Base-by-base conservation (phyloP, 805 yeast species). In the Wickerhamiella azymoides region DNA sequence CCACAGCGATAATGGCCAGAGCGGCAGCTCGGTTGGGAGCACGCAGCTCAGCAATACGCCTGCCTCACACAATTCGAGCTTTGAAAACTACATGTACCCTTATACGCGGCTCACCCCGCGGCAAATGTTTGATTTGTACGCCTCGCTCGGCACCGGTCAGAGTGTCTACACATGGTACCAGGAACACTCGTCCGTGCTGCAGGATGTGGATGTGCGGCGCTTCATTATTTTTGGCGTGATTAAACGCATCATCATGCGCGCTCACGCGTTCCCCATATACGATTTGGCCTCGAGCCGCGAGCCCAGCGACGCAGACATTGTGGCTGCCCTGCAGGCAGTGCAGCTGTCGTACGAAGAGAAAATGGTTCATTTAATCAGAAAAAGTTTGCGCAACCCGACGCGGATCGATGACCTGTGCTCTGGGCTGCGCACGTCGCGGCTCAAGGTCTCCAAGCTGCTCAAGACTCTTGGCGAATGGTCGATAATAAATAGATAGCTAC, bases 201-300 rank as follows among this genome's bases (percentile, higher is more conserved):
- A 64, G 24, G 72, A 77, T 51, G 76, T 93, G 36, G 99, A 92
- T 61, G 68, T 92, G 3, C 70, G 97, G 51, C 66, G 94, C 46
- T 84, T 92, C 54, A 67, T 92, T 17, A 76, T 86, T 16, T 92
- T 88, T 67, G 99, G 99, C 1, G 71, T 84, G 2, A 66, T 84
- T 19, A 73, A 85, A 50, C 85, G 94, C 0, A 56, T 92, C 5
- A 80, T 93, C 8, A 86, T 86, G 58, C 65, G 96, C 43, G 82
- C 86, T 1, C 73, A 81, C 46, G 67, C 86, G 17, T 84, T 76
- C 57, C 96, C 97, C 0, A 64, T 84, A 1, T 60, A 75, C 44
- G 63, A 60, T 40, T 50, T 44, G 9, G 39, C 47, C 40, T 35
- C 40, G 6, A 37, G 36, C 7, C 36, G 35, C 16, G 44, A 5